Base-by-base conservation (phyloP, 306 rosid species). In the Pyrus betulifolia region DNA sequence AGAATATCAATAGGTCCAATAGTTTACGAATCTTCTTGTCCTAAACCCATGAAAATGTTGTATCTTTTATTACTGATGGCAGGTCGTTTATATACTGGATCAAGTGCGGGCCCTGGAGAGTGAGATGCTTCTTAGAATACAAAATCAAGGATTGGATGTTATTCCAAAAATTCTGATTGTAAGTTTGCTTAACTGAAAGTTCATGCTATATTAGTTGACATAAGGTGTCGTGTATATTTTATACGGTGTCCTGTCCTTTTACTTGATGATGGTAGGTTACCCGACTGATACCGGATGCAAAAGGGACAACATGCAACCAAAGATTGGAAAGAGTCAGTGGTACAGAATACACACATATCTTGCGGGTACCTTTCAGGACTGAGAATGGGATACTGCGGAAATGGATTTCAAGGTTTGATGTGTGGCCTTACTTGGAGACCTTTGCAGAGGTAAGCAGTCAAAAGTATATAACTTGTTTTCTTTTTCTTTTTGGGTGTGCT, bases 341-440 rank as follows among this genome's bases (percentile, higher is more conserved):
- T 63, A 95, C 97, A 12, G 96, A 89, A 14, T 59, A 92, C 81
- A 67, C 93, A 33, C 90, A 89, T 83, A 95, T 95, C 78, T 82
- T 95, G 89, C 90, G 99, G 46, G 97, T 95, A 82, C 97, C 99
- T 27, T 95, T 95, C 76, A 84, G 92, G 79, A 92, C 97, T 31
- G 85, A 95, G 22, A 84, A 81, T 6, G 97, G 99, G 74, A 85
- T 67, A 66, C 88, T 95, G 4, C 90, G 86, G 25, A 89, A 92
- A 88, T 95, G 98, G 98, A 95, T 95, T 74, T 92, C 98, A 79
- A 90, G 97, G 82, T 95, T 95, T 88, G 98, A 92, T 81, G 95
- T 91, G 9, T 74, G 77, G 77, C 77, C 69, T 6, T 74, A 60
- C 60, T 61, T 74, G 77, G 69, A 74, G 59, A 74, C 69, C 14